Evolutionary conservation across 192 early-diverging fungal genomes (phyloP).

Genomic region (Mycoemilia scoparia): DNA sequence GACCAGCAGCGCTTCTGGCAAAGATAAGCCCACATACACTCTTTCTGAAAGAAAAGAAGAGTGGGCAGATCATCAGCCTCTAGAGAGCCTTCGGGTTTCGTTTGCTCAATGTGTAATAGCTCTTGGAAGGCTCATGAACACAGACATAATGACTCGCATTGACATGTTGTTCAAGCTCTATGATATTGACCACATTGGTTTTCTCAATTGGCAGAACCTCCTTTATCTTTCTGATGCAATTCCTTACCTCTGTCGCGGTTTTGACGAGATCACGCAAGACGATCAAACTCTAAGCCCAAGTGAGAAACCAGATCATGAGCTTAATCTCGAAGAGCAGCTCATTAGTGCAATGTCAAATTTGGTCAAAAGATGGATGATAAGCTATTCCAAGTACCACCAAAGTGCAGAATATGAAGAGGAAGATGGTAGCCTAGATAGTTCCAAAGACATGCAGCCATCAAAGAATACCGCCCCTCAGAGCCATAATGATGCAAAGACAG

Average conservation of each 20-base stretch:
- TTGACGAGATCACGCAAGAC: slow-evolving; percentile 3
- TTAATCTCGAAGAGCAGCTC: slow-evolving; percentile 26
- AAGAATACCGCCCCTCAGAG: background rate
- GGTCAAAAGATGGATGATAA: slow-evolving; percentile 7
- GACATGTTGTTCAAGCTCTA: slow-evolving; percentile 71
- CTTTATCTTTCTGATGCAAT: slow-evolving; percentile 72
- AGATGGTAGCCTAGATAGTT: slow-evolving; percentile 1
- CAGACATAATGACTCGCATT: slow-evolving; percentile 60
- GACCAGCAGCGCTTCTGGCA: too few species aligned
- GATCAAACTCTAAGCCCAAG: slow-evolving; percentile 6
- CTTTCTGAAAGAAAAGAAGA: too few species aligned
- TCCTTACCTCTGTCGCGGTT: slow-evolving; percentile 44
- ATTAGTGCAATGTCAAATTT: slow-evolving; percentile 20
- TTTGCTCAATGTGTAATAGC: slow-evolving; percentile 67
- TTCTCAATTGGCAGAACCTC: slow-evolving; percentile 56
- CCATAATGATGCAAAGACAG: background rate
- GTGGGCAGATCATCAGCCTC: too few species aligned
- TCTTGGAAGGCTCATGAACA: slow-evolving; percentile 52
- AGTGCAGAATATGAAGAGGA: background rate
- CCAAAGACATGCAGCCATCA: background rate
- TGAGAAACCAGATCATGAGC: background rate
- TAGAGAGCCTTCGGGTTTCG: slow-evolving; percentile 30
- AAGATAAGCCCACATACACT: too few species aligned
- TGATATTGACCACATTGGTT: slow-evolving; percentile 42
- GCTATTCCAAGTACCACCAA: slow-evolving; percentile 5